Conservation (phyloP, 2,329 filamentous ascomycete species). For the Magnaporthiopsis rhizophila region DNA sequence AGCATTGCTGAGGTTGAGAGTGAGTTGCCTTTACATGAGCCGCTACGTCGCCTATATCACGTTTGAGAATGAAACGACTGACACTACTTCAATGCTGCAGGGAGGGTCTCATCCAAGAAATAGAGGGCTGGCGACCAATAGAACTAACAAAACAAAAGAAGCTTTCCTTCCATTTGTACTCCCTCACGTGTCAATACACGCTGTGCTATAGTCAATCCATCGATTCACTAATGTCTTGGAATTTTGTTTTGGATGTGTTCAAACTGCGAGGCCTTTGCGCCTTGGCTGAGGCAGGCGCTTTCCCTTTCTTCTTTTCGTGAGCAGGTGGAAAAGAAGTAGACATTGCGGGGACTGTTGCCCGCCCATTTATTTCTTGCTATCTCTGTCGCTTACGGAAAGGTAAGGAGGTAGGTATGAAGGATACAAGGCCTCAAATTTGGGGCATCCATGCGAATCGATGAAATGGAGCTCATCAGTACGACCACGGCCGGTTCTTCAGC, state of each 20-base stretch:
- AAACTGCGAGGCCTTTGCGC: background rate
- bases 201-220: conserved; percentile 18
- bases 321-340: background rate
- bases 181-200: conserved; percentile 7
- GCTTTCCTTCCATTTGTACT: conserved; percentile 11
- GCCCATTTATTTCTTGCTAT: background rate
- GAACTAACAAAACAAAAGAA: conserved; percentile 25
- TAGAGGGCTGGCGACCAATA: conserved; percentile 35
- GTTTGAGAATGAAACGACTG: conserved; percentile 19
- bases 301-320: background rate
- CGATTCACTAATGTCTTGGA: background rate
- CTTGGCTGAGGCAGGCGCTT: background rate
- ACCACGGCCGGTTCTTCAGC: conserved; percentile 27
- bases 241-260: background rate
- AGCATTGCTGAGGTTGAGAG: conserved; percentile 94
- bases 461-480: conserved; percentile 18
- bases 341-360: background rate
- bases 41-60: background rate
- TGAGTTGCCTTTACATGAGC: conserved; percentile 32
- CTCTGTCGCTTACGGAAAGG: background rate
- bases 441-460: background rate
- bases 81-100: conserved; percentile 29
- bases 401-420: no score
- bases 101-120: conserved; percentile 57
- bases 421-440: background rate